Evolutionary conservation across 176 grass and related monocot species (phyloP).

Genomic region (Leersia perrieri): DNA sequence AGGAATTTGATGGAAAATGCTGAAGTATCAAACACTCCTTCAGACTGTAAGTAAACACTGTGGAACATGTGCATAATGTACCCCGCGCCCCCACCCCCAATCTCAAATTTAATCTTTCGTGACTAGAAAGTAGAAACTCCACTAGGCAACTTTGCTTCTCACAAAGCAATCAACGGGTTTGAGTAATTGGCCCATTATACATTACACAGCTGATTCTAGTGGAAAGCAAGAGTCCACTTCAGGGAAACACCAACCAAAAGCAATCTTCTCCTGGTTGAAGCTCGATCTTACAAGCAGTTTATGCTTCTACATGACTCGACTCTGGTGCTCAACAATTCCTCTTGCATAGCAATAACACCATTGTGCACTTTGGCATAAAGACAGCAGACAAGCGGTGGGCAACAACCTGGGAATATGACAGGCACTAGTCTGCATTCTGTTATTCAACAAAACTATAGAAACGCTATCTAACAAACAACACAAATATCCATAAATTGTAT

Average conservation of each 20-base stretch:
- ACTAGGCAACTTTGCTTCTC: not conserved
- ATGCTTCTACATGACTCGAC: not conserved
- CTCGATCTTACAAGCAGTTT: not conserved
- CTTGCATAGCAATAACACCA: not conserved
- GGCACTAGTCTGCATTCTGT: not conserved
- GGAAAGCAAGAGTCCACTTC: not conserved
- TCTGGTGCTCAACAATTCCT: not conserved
- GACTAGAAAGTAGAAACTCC: not conserved
- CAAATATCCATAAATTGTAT: not conserved
- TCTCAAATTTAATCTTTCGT: not conserved
- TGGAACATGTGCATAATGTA: not conserved
- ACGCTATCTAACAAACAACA: not conserved
- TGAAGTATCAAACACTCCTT: no score
- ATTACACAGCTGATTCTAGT: not conserved
- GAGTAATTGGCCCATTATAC: no score
- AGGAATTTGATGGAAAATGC: no score
- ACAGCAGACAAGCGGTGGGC: not conserved
- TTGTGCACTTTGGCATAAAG: not conserved
- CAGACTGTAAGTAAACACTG: not conserved
- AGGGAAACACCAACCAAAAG: not conserved
- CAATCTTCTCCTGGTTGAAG: not conserved
- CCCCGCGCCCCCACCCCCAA: not conserved
- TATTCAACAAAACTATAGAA: not conserved
- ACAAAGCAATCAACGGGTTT: not conserved
- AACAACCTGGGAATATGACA: not conserved